phyloP scores from a whole-genome alignment of 2,329 filamentous ascomycete genomes.

The Aspergillus pseudoterreus region DNA sequence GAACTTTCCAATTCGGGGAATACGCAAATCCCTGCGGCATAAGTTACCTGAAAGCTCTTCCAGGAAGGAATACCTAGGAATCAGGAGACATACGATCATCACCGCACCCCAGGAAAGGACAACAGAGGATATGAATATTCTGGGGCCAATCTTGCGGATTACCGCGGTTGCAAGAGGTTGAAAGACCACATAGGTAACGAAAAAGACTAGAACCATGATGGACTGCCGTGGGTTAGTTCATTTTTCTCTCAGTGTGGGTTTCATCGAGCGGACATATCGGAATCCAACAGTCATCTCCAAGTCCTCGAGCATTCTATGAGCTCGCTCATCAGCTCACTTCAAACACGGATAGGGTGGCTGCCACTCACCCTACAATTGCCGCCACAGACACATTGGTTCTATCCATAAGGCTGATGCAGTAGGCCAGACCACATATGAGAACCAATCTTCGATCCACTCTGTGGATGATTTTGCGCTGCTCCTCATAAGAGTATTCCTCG shows the following conservation, averaged over 20 bases:
- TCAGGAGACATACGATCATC: constrained; percentile 21
- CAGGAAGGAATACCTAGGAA: background rate
- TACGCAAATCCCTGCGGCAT: background rate
- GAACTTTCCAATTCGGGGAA: constrained; percentile 19
- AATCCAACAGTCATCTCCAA: background rate
- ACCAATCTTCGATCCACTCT: constrained; percentile 66
- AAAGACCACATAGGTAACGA: constrained; percentile 29
- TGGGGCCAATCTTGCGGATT: constrained; percentile 29
- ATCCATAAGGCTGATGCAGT: constrained; percentile 75
- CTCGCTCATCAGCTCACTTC: constrained; percentile 47
- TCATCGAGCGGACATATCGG: constrained; percentile 46
- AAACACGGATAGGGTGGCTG: background rate
- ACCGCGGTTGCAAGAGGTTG: constrained; percentile 29
- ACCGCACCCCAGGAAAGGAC: constrained; percentile 27
- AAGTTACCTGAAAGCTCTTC: too few species aligned
- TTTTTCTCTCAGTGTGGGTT: constrained; percentile 33
- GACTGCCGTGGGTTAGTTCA: constrained; percentile 51
- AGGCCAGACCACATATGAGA: constrained; percentile 61
- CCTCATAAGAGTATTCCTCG: constrained; percentile 50
- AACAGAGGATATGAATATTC: constrained; percentile 24
- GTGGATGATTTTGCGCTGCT: constrained; percentile 66
- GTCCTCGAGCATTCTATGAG: background rate
- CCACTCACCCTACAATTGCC: constrained; percentile 61
- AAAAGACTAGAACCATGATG: constrained; percentile 31
- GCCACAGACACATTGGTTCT: constrained; percentile 68